Conservation (phyloP, 805 yeast genomes). For the Cyberlindnera maclurae region DNA sequence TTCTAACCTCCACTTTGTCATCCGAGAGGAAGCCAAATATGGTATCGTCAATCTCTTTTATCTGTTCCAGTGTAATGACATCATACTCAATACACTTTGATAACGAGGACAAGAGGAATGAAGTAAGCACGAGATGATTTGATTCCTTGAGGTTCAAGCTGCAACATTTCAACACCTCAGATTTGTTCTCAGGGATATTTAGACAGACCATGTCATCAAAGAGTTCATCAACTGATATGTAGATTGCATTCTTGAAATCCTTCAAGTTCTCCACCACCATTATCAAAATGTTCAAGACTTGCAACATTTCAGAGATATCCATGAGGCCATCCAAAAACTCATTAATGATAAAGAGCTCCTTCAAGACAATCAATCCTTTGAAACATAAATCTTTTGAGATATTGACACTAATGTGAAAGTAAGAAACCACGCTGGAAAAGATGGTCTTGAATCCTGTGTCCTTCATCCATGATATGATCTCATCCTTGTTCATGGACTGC, state of each 20-base stretch:
- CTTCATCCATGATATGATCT: slow-evolving; percentile 15
- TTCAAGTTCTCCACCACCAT: slow-evolving; percentile 22
- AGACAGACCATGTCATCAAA: slow-evolving; percentile 16
- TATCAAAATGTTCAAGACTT: slow-evolving; percentile 17
- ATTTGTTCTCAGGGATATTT: slow-evolving; percentile 2
- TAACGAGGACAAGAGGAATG: slow-evolving; percentile 16
- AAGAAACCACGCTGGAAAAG: slow-evolving; percentile 9
- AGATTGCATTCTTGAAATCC: slow-evolving; percentile 18
- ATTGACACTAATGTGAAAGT: slow-evolving; percentile 18
- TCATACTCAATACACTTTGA: slow-evolving; percentile 19
- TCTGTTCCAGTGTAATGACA: slow-evolving; percentile 9
- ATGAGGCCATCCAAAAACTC: slow-evolving; percentile 9
- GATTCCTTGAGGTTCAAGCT: slow-evolving; percentile 8
- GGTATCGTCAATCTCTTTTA: slow-evolving; percentile 17
- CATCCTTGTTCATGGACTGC: slow-evolving; percentile 8
- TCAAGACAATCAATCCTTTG: slow-evolving; percentile 21
- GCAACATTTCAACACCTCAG: slow-evolving; percentile 13
- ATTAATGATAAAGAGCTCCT: slow-evolving; percentile 18
- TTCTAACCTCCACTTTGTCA: slow-evolving; percentile 23
- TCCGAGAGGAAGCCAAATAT: slow-evolving; percentile 12
- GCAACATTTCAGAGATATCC: slow-evolving; percentile 3
- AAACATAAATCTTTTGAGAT: slow-evolving; percentile 20
- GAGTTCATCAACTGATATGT: slow-evolving; percentile 21
- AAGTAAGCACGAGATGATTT: slow-evolving; percentile 4
- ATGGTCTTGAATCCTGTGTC: slow-evolving; percentile 14